Evolutionary conservation across 495 filamentous ascomycete genomes (phyloP).

Genomic region (Aspergillus olivimuriae): DNA sequence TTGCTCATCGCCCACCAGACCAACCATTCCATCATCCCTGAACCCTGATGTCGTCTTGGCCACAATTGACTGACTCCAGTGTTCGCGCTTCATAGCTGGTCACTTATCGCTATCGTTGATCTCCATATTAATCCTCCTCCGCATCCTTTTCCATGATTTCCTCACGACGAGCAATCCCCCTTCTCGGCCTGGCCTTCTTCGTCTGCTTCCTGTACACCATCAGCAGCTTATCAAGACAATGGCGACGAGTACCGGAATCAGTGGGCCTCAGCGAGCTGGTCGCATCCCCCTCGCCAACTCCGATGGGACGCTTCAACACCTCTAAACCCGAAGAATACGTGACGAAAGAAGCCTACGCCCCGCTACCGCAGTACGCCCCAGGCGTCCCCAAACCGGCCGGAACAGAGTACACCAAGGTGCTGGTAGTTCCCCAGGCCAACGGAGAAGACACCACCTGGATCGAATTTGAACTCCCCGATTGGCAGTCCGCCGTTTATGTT

Average conservation of each 20-base stretch:
- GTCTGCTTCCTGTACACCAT: constrained; percentile 24
- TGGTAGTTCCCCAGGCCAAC: constrained; percentile 54
- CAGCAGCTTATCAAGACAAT: constrained; percentile 27
- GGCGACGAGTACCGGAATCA: constrained; percentile 27
- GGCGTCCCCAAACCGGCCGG: constrained; percentile 38
- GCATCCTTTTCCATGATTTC: constrained; percentile 28
- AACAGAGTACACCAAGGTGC: constrained; percentile 37
- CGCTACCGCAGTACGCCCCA: constrained; percentile 30
- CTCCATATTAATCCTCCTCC: neutral
- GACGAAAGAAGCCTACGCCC: constrained; percentile 20
- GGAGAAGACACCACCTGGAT: constrained; percentile 59
- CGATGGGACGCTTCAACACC: constrained; percentile 20
- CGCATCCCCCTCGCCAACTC: constrained; percentile 7
- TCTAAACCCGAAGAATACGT: constrained; percentile 11
- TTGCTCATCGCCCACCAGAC: neutral
- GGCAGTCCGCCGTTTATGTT: constrained; percentile 57
- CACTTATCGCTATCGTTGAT: neutral
- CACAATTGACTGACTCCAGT: neutral
- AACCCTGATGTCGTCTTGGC: neutral
- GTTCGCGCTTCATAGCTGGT: neutral
- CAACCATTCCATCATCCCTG: neutral
- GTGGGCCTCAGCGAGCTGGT: constrained; percentile 33
- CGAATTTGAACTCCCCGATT: constrained; percentile 45
- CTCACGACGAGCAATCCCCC: constrained; percentile 29
- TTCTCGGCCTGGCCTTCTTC: constrained; percentile 34